These are phyloP conservation scores for Penicillium alfredii DNA, from an alignment of 495 filamentous ascomycete genomes.

Conservation along the genomic window DNA sequence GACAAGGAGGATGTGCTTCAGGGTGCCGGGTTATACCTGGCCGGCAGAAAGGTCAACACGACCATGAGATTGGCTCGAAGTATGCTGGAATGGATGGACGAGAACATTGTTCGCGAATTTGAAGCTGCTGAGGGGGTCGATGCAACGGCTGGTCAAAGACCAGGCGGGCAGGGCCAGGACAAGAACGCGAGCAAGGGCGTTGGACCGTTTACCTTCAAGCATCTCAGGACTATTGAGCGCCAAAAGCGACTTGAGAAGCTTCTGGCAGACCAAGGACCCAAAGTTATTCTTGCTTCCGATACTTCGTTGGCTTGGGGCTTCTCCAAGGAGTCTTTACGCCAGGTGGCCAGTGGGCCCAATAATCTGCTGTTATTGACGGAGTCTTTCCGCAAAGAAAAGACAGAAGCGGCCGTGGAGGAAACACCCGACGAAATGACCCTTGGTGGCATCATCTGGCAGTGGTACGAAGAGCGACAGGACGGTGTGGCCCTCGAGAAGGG, in stretches of 20 bases:
- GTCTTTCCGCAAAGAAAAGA: conserved; percentile 39
- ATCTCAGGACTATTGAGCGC: conserved; percentile 73
- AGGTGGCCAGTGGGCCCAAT: conserved; percentile 63
- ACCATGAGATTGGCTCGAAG: conserved; percentile 85
- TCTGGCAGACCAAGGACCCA: conserved; percentile 43
- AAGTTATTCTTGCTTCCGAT: conserved; percentile 89
- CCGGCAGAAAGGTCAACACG: conserved; percentile 69
- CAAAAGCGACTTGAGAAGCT: conserved; percentile 66
- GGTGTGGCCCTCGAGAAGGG: conserved; percentile 55
- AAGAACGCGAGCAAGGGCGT: conserved; percentile 41
- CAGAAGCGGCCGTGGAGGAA: conserved; percentile 26
- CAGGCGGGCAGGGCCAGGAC: conserved; percentile 29
- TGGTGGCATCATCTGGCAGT: conserved; percentile 60
- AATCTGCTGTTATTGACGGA: conserved; percentile 88
- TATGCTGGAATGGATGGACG: conserved; percentile 99
- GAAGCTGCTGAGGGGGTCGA: conserved; percentile 63
- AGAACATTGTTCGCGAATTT: conserved; percentile 83
- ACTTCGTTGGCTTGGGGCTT: conserved; percentile 91
- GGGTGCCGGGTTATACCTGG: conserved; percentile 70
- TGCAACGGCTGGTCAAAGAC: conserved; percentile 35
- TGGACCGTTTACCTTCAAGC: conserved; percentile 86
- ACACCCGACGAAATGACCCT: conserved; percentile 35
- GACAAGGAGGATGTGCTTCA: conserved; percentile 52
- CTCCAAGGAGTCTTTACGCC: conserved; percentile 74
- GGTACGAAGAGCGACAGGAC: conserved; percentile 62